Evolutionary conservation across 2,329 filamentous ascomycete genomes (phyloP), one percentile per base, ranked within the genome.

Genomic region (Calycina herbarum): DNA sequence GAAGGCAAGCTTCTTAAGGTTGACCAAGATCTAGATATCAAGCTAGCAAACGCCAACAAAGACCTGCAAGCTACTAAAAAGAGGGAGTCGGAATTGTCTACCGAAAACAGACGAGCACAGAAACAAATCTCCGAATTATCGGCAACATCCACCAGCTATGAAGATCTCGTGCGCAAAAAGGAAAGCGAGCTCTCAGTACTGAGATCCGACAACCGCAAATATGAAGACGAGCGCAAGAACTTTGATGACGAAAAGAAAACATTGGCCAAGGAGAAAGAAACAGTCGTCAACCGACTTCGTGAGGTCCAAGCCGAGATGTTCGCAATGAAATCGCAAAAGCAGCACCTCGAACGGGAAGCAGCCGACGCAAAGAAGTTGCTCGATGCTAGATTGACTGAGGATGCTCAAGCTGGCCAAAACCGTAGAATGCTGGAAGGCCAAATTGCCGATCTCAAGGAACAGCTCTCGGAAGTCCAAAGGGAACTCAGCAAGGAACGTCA

Each of bases 401-500:
- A 97, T 77, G 90, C 88, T 0, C 91, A 97, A 77, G 92, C 92
- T 33, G 89, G 86, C 56, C 86, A 96, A 75, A 93, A 91, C 73
- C 87, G 91, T 13, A 91, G 91, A 73, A 84, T 97, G 61, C 84
- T 98, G 6, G 93, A 97, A 76, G 84, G 89, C 29, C 95, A 99
- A 76, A 91, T 96, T 69, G 89, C 91, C 66, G 91, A 94, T 70
- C 85, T 98, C 66, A 97, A 97, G 77, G 83, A 88, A 6, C 89
- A 97, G 74, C 83, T 98, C 1, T 95, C 92, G 78, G 86, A 92
- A 69, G 86, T 91, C 0, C 93, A 97, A 77, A 90, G 90, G 75
- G 94, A 98, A 68, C 84, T 98, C 40, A 97, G 93, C 75, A 86
- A 93, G 42, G 95, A 97, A 76, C 88, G 92, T 2, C 94, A 98